Evolutionary conservation across 306 rosid species (phyloP), one percentile per base, ranked within the genome.

Genomic region (Delonix regia): DNA sequence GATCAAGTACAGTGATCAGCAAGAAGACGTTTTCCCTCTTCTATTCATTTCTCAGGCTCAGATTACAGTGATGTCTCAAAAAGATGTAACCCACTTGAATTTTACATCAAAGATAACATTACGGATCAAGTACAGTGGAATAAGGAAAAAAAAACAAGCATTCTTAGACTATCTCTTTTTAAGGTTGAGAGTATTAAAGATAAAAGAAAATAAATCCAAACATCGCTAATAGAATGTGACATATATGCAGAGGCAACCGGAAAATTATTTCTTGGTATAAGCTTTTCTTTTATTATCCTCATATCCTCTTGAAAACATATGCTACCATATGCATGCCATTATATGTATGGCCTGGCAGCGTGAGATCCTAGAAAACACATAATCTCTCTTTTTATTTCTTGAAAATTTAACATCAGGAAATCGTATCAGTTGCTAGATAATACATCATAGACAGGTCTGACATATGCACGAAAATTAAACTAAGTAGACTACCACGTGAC

Each of bases 301-400:
- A 6, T 24, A 12, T 22, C 72, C 12, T 24, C 0, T 19, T 66
- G 52, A 1, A 19, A 44, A 68, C 72, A 39, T 41, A 15, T 27
- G 66, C 39, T 60, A 48, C 27, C 15, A 56, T 61, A 9, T 44
- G 16, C 22, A 34, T 62, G 25, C 24, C 14, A 36, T n/a, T 39
- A 39, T 44, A 1, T 44, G 1, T 12, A 15, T 38, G 71, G 52
- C 33, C 10, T 38, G 52, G 9, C 6, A 39, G 36, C 12, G 28
- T 12, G 34, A 15, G n/a, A 19, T n/a, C 16, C 30, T 4, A 22
- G 19, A 12, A 68, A 69, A 69, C 69, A 69, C n/a, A 78, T 28
- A 21, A 78, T 11, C 18, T 19, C 12, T 3, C 28, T 19, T 48
- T 78, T 78, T 55, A 78, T 78, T 77, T 69, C 48, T 57, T 65